Conservation (phyloP, 2,329 filamentous ascomycete species). For the Zasmidium citrigriseum region DNA sequence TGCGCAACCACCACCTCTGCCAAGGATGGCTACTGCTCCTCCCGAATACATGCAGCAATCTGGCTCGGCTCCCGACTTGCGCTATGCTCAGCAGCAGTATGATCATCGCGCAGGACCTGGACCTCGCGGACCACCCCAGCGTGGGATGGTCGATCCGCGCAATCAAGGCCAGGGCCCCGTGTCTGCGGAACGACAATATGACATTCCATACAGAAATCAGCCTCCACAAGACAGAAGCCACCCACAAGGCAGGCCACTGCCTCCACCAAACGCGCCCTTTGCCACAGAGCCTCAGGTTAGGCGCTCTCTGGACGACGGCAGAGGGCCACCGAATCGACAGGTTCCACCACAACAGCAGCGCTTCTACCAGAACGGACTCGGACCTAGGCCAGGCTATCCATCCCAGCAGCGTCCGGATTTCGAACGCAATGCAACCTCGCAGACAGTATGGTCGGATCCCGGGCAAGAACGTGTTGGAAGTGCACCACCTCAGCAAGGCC, state of each 20-base stretch:
- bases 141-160: constrained; percentile 17
- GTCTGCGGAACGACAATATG: constrained; percentile 13
- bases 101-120: constrained; percentile 7
- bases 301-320: constrained; percentile 31
- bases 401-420: constrained; percentile 20
- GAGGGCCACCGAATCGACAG: constrained; percentile 28
- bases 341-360: constrained; percentile 26
- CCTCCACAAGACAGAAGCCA: constrained; percentile 16
- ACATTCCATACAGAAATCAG: constrained; percentile 10
- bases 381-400: constrained; percentile 12
- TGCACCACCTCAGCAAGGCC: constrained; percentile 25
- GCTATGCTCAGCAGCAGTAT: constrained; percentile 13
- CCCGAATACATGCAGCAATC: constrained; percentile 16
- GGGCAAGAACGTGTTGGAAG: constrained; percentile 23
- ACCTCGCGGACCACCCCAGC: constrained; percentile 14
- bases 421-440: constrained; percentile 19
- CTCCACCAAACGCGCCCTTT: constrained; percentile 28
- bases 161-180: constrained; percentile 6
- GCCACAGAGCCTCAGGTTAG: constrained; percentile 22
- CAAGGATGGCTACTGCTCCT: constrained; percentile 6
- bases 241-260: constrained; percentile 16
- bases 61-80: constrained; percentile 16
- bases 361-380: constrained; percentile 11
- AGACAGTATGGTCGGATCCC: constrained; percentile 29
- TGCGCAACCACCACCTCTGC: constrained; percentile 10